Conservation (phyloP, 2,329 filamentous ascomycete genomes). For the Sordariomycetes sp. region DNA sequence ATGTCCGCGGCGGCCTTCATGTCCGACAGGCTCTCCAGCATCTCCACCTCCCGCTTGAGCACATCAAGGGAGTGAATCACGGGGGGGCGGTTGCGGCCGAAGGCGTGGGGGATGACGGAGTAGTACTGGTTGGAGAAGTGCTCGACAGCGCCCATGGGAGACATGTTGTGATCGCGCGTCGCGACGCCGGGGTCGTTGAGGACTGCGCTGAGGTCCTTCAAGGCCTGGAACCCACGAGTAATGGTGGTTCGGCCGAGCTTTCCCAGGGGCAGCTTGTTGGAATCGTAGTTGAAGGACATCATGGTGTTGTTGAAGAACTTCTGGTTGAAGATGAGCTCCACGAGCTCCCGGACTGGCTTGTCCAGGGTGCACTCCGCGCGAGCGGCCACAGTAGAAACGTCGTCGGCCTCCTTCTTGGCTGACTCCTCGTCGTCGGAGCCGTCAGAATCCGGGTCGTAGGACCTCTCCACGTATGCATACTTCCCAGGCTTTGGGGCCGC, state of each 20-base stretch:
- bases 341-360: constrained; percentile 52
- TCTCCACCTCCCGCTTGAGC: constrained; percentile 67
- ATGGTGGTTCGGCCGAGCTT: constrained; percentile 77
- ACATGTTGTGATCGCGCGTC: constrained; percentile 25
- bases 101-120: constrained; percentile 70
- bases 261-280: constrained; percentile 69
- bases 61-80: constrained; percentile 44
- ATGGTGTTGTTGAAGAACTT: constrained; percentile 59
- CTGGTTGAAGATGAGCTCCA: constrained; percentile 77
- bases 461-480: constrained; percentile 73
- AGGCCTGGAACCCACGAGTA: constrained; percentile 59
- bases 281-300: constrained; percentile 58
- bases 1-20: constrained; percentile 76
- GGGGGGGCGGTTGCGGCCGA: constrained; percentile 64
- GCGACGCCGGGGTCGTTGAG: constrained; percentile 44
- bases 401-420: constrained; percentile 18
- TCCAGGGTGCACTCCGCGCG: constrained; percentile 25
- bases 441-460: constrained; percentile 61
- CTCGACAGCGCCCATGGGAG: constrained; percentile 35
- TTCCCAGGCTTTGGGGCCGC: constrained; percentile 51
- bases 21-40: constrained; percentile 71
- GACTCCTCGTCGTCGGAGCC: constrained; percentile 31
- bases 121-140: constrained; percentile 69
- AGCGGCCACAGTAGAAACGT: constrained; percentile 18
- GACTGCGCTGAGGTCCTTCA: constrained; percentile 64